Percentiles rank a stretch among this genome's conserved stretches.
Evolutionary conservation across 2,329 filamentous ascomycete genomes (phyloP).

Genomic region (Claviceps sp.): DNA sequence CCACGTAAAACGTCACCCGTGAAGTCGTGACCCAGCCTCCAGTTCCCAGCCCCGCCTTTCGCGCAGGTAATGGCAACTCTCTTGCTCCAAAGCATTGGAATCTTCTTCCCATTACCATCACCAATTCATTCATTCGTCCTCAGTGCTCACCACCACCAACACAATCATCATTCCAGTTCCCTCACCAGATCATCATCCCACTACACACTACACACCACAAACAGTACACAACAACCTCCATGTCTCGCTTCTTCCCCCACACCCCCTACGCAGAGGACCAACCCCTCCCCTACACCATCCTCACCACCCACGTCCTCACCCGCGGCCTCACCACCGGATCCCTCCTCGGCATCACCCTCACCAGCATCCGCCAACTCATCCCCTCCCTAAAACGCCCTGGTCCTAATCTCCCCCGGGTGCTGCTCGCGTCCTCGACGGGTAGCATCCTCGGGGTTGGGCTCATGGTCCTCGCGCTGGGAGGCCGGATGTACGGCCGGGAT

Average conservation of each 20-base stretch:
- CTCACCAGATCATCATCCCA: too few relatives aligned
- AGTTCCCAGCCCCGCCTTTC: too few relatives aligned
- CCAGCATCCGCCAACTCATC: constrained; percentile 19
- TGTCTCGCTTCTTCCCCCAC: constrained; percentile 44
- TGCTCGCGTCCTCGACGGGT: constrained; percentile 29
- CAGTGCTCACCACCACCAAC: too few relatives aligned
- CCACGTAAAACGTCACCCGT: too few relatives aligned
- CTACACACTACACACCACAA: too few relatives aligned
- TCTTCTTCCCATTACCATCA: too few relatives aligned
- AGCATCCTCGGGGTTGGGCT: constrained; percentile 30
- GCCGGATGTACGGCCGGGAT: constrained; percentile 40
- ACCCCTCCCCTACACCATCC: constrained; percentile 36
- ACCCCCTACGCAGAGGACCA: constrained; percentile 51
- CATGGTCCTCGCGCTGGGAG: constrained; percentile 28
- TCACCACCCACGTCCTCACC: constrained; percentile 45
- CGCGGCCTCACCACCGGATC: constrained; percentile 40
- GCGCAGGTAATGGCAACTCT: too few relatives aligned
- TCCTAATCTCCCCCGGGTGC: constrained; percentile 15
- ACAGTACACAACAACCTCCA: constrained; percentile 11
- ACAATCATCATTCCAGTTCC: too few relatives aligned
- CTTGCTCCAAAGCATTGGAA: too few relatives aligned
- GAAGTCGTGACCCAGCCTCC: too few relatives aligned
- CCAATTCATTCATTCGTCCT: too few relatives aligned
- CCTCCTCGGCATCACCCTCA: constrained; percentile 29
- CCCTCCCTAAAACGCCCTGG: constrained; percentile 16